These are phyloP conservation scores for Colletotrichum limetticola DNA, from an alignment of 2,329 filamentous ascomycete species.

Conservation along the genomic window DNA sequence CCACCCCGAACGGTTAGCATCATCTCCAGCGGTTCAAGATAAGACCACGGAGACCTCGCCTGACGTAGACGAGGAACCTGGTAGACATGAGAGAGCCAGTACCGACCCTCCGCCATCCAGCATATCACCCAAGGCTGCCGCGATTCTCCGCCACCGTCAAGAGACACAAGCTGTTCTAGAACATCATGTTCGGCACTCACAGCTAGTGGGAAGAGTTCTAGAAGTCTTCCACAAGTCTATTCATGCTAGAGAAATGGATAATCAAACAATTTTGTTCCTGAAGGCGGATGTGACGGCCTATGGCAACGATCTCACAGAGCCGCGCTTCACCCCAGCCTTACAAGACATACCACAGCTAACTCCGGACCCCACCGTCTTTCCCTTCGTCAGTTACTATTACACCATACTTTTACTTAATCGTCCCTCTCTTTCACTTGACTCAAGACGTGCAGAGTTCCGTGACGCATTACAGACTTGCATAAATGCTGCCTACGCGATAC, in stretches of 20 bases:
- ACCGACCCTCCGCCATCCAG: background rate
- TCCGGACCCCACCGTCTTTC: constrained; percentile 22
- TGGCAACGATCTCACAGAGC: constrained; percentile 23
- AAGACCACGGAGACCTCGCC: background rate
- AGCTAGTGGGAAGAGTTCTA: constrained; percentile 19
- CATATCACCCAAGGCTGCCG: background rate
- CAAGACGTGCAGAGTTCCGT: constrained; percentile 21
- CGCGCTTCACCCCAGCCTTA: background rate
- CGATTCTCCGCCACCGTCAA: constrained; percentile 2
- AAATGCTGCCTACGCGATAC: constrained; percentile 4
- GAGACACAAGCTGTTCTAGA: constrained; percentile 23
- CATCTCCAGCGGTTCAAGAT: background rate
- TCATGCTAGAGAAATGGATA: constrained; percentile 16
- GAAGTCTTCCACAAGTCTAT: constrained; percentile 32
- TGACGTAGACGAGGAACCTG: background rate
- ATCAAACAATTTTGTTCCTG: constrained; percentile 17
- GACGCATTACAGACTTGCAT: constrained; percentile 27
- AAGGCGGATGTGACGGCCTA: constrained; percentile 28
- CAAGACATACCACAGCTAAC: background rate
- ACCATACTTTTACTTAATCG: constrained; percentile 46
- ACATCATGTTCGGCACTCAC: constrained; percentile 20
- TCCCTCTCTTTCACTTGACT: constrained; percentile 45
- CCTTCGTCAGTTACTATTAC: constrained; percentile 42
- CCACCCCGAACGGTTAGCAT: constrained; percentile 9
- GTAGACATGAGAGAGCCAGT: background rate